A percentile compares a stretch with the other conserved stretches of the same genome.
Evolutionary conservation across 768 basidiomycete genomes (phyloP).

Genomic region (Leccinellum albellum): DNA sequence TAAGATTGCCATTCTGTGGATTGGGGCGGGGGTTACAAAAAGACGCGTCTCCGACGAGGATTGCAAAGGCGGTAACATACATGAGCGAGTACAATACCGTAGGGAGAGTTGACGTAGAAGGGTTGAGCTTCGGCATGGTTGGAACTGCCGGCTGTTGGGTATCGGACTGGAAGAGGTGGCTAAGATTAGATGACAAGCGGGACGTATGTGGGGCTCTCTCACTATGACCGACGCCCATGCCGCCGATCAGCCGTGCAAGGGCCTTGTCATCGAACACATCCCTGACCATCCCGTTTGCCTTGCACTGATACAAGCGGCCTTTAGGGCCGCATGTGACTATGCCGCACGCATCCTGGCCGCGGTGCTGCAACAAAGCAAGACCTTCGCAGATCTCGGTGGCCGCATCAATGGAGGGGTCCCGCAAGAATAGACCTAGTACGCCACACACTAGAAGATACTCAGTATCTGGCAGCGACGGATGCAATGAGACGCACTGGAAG

Average conservation of each 20-base stretch:
- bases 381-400: conserved; percentile 92
- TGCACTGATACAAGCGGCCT: conserved; percentile 96
- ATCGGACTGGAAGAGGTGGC: conserved; percentile 61
- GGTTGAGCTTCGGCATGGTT: conserved; percentile 97
- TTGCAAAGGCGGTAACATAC: conserved; percentile 43
- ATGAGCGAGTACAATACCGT: conserved; percentile 97
- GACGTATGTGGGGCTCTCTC: conserved; percentile 19
- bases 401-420: conserved; percentile 69
- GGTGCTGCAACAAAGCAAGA: conserved; percentile 91
- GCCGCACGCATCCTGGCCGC: conserved; percentile 97
- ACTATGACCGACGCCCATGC: conserved; percentile 99
- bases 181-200: conserved; percentile 9
- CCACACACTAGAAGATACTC: conserved; percentile 68
- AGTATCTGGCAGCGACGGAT: not conserved
- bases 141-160: conserved; percentile 97
- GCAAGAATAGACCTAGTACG: conserved; percentile 82
- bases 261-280: conserved; percentile 88
- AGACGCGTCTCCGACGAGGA: not conserved
- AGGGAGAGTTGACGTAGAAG: conserved; percentile 99
- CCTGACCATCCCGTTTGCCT: conserved; percentile 98
- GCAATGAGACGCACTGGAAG: conserved; percentile 27
- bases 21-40: conserved; percentile 2
- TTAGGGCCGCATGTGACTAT: conserved; percentile 94
- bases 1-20: conserved; percentile 91
- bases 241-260: conserved; percentile 74